A percentile compares a stretch with the other conserved stretches of the same genome.
phyloP scores from a whole-genome alignment of 2,329 filamentous ascomycete species.

The Bipolaris zeicola region DNA sequence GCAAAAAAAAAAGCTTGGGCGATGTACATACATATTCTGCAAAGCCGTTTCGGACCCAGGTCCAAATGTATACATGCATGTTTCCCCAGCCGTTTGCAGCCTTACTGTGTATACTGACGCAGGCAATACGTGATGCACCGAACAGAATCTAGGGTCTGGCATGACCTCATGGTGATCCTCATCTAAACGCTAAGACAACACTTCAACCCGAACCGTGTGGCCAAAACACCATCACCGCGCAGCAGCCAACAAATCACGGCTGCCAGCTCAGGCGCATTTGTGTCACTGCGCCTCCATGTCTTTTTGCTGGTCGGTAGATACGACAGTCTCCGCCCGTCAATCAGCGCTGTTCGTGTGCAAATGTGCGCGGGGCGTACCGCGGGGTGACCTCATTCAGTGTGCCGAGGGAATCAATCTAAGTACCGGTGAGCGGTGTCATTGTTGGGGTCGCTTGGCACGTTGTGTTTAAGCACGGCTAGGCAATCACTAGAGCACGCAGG shows the following conservation, averaged over 20 bases:
- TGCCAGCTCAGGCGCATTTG: conserved; percentile 10
- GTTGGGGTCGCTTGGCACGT: not conserved
- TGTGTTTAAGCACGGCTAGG: not conserved
- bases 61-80: not conserved
- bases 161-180: conserved; percentile 21
- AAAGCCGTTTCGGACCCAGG: no score
- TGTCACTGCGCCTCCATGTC: conserved; percentile 15
- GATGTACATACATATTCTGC: no score
- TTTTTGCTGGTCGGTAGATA: not conserved
- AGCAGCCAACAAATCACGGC: conserved; percentile 8
- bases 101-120: conserved; percentile 11
- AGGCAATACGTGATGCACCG: conserved; percentile 1
- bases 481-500: not conserved
- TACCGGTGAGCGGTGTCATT: not conserved
- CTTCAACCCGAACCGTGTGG: conserved; percentile 9
- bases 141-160: not conserved
- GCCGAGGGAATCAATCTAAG: conserved; percentile 1
- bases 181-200: conserved; percentile 7
- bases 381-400: not conserved
- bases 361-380: not conserved
- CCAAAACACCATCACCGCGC: conserved; percentile 11
- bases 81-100: not conserved
- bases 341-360: not conserved
- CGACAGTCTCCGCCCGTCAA: conserved; percentile 6
- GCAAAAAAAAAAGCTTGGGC: not conserved